Conservation (phyloP, 2,329 filamentous ascomycete genomes). For the Alternaria sp. region DNA sequence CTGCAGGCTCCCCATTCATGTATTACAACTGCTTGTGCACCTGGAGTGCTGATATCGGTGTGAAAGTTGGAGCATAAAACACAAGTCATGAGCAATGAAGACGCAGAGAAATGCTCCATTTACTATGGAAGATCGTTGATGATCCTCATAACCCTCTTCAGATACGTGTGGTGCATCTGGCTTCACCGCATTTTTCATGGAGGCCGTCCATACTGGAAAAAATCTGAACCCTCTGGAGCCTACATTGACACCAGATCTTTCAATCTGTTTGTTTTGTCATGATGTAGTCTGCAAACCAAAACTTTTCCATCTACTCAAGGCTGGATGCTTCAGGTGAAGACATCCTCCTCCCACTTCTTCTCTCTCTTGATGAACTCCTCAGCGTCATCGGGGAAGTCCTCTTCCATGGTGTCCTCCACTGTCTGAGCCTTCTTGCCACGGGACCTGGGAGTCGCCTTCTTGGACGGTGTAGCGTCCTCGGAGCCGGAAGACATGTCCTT, state of each 20-base stretch:
- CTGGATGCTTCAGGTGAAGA: too few species aligned
- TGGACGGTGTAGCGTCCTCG: conserved; percentile 14
- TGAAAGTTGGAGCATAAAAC: background rate
- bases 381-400: conserved; percentile 14
- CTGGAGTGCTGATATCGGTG: background rate
- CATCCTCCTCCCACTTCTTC: conserved; percentile 7
- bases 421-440: conserved; percentile 15
- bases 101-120: background rate
- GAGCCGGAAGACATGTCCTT: conserved; percentile 14
- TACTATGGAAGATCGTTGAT: background rate
- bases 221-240: too few species aligned
- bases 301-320: too few species aligned
- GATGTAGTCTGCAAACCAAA: too few species aligned
- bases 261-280: too few species aligned
- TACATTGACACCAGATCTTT: too few species aligned
- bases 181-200: background rate
- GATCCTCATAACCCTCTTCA: background rate
- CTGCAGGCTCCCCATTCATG: too few species aligned
- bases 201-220: too few species aligned
- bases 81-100: background rate
- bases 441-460: conserved; percentile 28
- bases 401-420: background rate
- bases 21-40: too few species aligned
- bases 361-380: conserved; percentile 21
- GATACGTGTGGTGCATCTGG: background rate